Conservation (phyloP, 371 early-diverging fungal species). For the Actinomortierella ambigua region DNA sequence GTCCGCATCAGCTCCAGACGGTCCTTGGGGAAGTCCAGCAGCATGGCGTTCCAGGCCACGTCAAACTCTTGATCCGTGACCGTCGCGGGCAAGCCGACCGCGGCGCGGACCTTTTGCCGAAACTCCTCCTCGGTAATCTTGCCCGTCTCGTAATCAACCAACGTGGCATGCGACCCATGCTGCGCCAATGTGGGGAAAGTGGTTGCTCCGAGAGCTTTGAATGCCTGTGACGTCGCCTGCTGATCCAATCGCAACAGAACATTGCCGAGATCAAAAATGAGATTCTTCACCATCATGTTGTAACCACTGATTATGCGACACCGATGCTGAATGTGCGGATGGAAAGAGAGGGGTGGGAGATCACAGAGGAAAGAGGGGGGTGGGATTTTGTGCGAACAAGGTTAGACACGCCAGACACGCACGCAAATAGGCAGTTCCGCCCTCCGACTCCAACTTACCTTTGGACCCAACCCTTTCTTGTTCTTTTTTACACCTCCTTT, state of each 20-base stretch:
- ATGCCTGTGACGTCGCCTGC: slow-evolving; percentile 19
- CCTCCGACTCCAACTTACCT: no score
- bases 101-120: slow-evolving; percentile 17
- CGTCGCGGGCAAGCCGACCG: slow-evolving; percentile 24
- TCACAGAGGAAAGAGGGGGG: neutral
- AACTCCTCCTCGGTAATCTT: slow-evolving; percentile 32
- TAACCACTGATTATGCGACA: neutral
- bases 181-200: slow-evolving; percentile 20
- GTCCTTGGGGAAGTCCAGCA: slow-evolving; percentile 35
- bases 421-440: no score
- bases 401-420: no score
- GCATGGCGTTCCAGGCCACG: slow-evolving; percentile 40
- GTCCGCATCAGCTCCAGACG: slow-evolving; percentile 34
- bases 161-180: slow-evolving; percentile 12
- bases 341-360: neutral
- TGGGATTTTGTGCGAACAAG: no score
- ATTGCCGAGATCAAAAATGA: slow-evolving; percentile 44
- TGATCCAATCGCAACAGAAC: slow-evolving; percentile 35
- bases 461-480: no score
- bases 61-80: slow-evolving; percentile 37
- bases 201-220: slow-evolving; percentile 31
- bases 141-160: slow-evolving; percentile 30
- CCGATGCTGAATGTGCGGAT: neutral
- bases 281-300: slow-evolving; percentile 29
- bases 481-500: no score